Percentiles rank a stretch among this genome's conserved stretches.
phyloP scores from a whole-genome alignment of 2,329 filamentous ascomycete genomes.

The Zarea fungicola region DNA sequence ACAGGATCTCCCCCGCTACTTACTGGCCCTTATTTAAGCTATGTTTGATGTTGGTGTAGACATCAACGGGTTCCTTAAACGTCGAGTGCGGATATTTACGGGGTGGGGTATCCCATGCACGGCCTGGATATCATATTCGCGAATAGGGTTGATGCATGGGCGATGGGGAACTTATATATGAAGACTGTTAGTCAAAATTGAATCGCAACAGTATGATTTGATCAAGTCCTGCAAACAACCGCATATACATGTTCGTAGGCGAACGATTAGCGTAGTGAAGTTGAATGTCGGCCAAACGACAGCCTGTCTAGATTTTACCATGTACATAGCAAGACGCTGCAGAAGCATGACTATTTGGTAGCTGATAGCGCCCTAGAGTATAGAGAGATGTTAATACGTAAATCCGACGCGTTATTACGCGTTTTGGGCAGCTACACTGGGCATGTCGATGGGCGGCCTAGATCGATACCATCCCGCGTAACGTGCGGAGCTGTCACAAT shows the following conservation, averaged over 20 bases:
- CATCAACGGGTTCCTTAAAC: background rate
- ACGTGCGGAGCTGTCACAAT: no score
- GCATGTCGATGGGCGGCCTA: no score
- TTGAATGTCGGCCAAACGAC: no score
- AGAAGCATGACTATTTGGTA: no score
- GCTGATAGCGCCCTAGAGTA: no score
- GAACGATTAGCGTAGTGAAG: no score
- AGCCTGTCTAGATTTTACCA: no score
- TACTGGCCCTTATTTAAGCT: background rate
- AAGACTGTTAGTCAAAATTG: background rate
- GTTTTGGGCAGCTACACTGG: no score
- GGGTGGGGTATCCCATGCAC: background rate
- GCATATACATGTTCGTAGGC: background rate
- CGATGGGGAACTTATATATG: background rate
- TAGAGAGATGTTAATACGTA: no score
- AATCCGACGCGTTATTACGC: no score
- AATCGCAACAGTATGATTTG: background rate
- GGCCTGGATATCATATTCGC: background rate
- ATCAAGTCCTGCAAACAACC: background rate
- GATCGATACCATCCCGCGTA: no score
- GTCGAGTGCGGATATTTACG: background rate
- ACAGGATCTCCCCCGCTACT: background rate
- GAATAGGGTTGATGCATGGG: background rate
- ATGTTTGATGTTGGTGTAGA: background rate
- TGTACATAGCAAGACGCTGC: no score